Base-by-base conservation (phyloP, 1,284 basidiomycete genomes). In the Hypsizygus ulmarius region DNA sequence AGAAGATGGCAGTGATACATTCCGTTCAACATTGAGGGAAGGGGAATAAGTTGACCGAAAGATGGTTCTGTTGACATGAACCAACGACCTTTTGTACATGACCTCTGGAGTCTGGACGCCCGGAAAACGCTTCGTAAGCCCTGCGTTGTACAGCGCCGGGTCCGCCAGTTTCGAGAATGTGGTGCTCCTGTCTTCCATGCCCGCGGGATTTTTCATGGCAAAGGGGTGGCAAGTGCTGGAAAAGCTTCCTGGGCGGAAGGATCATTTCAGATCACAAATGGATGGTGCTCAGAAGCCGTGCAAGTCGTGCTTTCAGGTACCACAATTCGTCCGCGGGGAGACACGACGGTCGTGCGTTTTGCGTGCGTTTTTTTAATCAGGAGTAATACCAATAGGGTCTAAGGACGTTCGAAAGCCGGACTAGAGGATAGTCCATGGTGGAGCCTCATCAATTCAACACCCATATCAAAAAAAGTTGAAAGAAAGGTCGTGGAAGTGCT, bases 1-100 rank as follows among this genome's bases (percentile, higher is more conserved):
- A 50, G 16, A 54, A 43, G 33, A 16, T 45, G 45, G 33, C 15
- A 45, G 43, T 40, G 35, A 32, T 50, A 49, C 56, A 57, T 57
- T 25, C 34, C 28, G 32, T 35, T 35, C 19, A 21, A 36, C 19
- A 29, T 33, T 45, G 47, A 12, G 33, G 21, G 49, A 34, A 27
- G 50, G 30, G 11, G 40, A 45, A 47, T 7, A 43, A 46, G 14
- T 47, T 50, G 45, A 49, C 36, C 39, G 45, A 48, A 37, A 14
- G 16, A 40, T 33, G 21, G 14, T 29, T n/a, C 30, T 6, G 16
- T 10, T 28, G 19, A 33, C 34, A 25, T 47, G 41, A 18, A 39
- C 33, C 39, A 39, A 45, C 43, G 28, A 42, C 34, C 43, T 44
- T 39, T 37, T 51, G 39, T 37, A 37, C 16, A n/a, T 25, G 36